Percentiles rank a stretch among this genome's conserved stretches.
phyloP scores from a whole-genome alignment of 23 red algal genomes.

The Agarophyton chilense region DNA sequence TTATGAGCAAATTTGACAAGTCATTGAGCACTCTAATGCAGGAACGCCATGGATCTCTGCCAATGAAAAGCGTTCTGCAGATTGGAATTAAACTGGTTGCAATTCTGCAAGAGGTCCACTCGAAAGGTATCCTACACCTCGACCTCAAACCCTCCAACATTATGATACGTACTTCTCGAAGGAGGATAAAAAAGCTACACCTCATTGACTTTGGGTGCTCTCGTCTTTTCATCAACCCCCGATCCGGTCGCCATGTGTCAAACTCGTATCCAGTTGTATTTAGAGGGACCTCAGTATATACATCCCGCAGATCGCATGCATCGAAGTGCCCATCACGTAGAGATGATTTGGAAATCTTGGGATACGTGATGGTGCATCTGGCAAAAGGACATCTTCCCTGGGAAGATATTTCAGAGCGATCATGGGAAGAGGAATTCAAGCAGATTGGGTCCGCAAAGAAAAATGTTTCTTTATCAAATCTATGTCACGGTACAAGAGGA shows the following conservation, averaged over 20 bases:
- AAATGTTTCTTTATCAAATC: not conserved
- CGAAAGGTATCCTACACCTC: not conserved
- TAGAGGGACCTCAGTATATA: not conserved
- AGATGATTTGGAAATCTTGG: not conserved
- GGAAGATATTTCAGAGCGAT: not conserved
- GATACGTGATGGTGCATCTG: not conserved
- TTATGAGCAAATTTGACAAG: not conserved
- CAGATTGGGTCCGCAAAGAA: not conserved
- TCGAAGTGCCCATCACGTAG: not conserved
- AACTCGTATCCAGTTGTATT: not conserved
- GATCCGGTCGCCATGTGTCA: not conserved
- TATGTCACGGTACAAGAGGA: not conserved
- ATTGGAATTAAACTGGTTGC: not conserved
- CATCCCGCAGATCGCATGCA: not conserved
- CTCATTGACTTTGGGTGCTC: not conserved
- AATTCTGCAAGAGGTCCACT: not conserved
- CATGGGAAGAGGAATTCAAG: not conserved
- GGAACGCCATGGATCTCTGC: not conserved
- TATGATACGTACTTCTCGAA: not conserved
- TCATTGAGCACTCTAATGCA: not conserved
- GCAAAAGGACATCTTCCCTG: not conserved
- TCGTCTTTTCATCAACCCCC: not conserved
- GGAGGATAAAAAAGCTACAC: not conserved
- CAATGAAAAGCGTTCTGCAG: not conserved
- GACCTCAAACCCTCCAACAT: not conserved